phyloP scores from a whole-genome alignment of 306 rosid species.

The Astragalus membranaceus region DNA sequence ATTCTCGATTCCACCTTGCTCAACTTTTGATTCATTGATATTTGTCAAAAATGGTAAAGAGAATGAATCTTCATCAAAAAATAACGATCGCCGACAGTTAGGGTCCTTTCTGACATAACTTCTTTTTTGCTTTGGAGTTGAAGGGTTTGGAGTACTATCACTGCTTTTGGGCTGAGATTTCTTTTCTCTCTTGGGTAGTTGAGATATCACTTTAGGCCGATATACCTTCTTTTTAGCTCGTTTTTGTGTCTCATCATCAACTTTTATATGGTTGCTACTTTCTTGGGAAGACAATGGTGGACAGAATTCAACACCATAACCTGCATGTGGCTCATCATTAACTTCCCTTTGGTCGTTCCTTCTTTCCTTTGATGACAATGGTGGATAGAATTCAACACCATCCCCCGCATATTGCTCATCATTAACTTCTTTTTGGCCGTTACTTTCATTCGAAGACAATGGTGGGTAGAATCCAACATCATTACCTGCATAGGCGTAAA shows the following conservation, averaged over 20 bases:
- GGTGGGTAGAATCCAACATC: background rate
- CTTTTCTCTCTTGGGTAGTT: background rate
- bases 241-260: background rate
- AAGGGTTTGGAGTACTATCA: constrained; percentile 13
- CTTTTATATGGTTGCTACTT: background rate
- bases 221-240: constrained; percentile 19
- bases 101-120: background rate
- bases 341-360: background rate
- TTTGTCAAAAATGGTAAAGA: constrained; percentile 1
- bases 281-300: background rate
- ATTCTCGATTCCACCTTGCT: background rate
- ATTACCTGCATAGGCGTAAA: background rate
- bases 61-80: background rate
- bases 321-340: background rate
- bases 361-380: background rate
- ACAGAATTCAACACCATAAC: no score
- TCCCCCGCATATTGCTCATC: background rate
- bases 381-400: background rate
- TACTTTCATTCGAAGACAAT: constrained; percentile 11
- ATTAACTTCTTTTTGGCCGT: background rate
- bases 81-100: background rate
- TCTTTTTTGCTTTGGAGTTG: constrained; percentile 8
- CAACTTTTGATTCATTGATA: background rate
- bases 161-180: background rate
- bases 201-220: constrained; percentile 25